phyloP scores from a whole-genome alignment of 495 filamentous ascomycete species.

The Aspergillus bertholletiae region DNA sequence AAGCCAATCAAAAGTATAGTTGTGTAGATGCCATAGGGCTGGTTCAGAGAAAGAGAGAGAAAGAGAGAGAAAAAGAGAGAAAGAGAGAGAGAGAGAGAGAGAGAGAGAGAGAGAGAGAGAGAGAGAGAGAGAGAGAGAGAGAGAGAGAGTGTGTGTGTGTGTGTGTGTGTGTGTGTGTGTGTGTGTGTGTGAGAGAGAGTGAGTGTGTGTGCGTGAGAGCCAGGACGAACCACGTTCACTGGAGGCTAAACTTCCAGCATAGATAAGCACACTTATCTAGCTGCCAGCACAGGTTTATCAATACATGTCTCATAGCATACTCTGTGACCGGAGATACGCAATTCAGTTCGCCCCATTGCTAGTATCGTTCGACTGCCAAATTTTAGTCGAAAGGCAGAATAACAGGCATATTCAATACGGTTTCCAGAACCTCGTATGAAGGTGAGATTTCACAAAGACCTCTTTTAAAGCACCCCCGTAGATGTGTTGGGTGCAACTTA shows the following conservation, averaged over 20 bases:
- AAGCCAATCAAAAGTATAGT: background rate
- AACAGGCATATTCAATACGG: background rate
- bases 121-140: too few species aligned
- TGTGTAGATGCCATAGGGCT: background rate
- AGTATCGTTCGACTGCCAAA: slow-evolving; percentile 4
- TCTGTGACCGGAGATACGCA: background rate
- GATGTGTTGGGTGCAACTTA: background rate
- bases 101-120: too few species aligned
- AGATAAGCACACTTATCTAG: background rate
- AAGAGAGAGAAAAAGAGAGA: too few species aligned
- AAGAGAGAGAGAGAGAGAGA: too few species aligned
- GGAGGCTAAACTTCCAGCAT: background rate
- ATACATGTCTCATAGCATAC: slow-evolving; percentile 12
- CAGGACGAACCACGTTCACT: background rate
- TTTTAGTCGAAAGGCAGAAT: background rate
- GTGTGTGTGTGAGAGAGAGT: too few species aligned
- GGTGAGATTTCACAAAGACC: background rate
- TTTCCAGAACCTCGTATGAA: slow-evolving; percentile 15
- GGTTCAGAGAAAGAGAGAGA: background rate
- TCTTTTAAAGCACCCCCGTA: background rate
- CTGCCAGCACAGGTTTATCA: slow-evolving; percentile 5
- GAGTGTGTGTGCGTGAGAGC: too few species aligned
- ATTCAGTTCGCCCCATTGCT: slow-evolving; percentile 10
- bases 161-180: too few species aligned
- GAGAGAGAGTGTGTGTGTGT: too few species aligned